phyloP scores from a whole-genome alignment of 306 rosid species.

The Cicer chorassanicum region DNA sequence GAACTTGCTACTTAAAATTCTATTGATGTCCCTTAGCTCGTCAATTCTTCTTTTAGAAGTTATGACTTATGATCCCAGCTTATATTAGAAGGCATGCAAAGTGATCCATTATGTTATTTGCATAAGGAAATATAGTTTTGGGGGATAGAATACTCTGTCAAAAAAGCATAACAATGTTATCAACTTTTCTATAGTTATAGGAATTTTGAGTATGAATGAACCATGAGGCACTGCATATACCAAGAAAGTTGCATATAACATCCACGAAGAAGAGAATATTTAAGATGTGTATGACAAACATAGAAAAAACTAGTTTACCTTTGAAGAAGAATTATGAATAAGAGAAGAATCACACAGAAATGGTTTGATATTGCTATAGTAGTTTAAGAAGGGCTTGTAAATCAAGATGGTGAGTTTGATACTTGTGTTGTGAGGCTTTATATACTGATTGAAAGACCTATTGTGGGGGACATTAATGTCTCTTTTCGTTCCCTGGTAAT shows the following conservation, averaged over 20 bases:
- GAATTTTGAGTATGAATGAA: slow-evolving; percentile 24
- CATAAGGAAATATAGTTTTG: slow-evolving; percentile 19
- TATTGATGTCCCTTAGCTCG: background rate
- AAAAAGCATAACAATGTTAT: slow-evolving; percentile 26
- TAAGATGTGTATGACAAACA: slow-evolving; percentile 31
- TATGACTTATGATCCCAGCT: slow-evolving; percentile 6
- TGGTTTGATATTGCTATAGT: slow-evolving; percentile 38
- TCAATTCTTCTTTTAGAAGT: slow-evolving; percentile 21
- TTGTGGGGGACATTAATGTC: slow-evolving; percentile 57
- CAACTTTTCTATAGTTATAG: slow-evolving; percentile 20
- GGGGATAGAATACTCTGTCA: slow-evolving; percentile 36
- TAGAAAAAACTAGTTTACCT: slow-evolving; percentile 53
- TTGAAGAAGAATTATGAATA: slow-evolving; percentile 41
- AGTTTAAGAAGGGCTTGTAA: slow-evolving; percentile 39
- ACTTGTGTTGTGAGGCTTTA: slow-evolving; percentile 55
- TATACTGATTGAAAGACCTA: slow-evolving; percentile 59
- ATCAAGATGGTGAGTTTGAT: slow-evolving; percentile 56
- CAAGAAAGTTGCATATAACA: slow-evolving; percentile 26
- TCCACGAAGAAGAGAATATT: slow-evolving; percentile 19
- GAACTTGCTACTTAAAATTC: background rate
- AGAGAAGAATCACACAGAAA: slow-evolving; percentile 29
- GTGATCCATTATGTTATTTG: slow-evolving; percentile 33
- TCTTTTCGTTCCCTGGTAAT: slow-evolving; percentile 52
- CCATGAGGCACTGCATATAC: slow-evolving; percentile 33
- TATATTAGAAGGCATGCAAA: slow-evolving; percentile 39